These are phyloP conservation scores for Ceratobasidium theobromae DNA, from an alignment of 1,284 basidiomycete genomes.

Conservation along the genomic window DNA sequence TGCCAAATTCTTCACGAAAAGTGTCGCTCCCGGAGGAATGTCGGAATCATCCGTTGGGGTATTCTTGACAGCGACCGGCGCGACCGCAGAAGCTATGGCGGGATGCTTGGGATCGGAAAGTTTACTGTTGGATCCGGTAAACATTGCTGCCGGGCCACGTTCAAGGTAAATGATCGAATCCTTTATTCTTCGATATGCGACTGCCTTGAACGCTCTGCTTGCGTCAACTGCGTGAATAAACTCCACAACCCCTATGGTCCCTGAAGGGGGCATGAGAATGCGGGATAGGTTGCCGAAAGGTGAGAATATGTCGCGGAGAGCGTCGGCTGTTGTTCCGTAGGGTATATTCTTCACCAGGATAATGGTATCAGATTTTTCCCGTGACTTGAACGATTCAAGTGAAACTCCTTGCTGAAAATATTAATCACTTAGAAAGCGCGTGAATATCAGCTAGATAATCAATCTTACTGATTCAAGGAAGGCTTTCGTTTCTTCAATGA, in stretches of 20 bases:
- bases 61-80: conserved; percentile 49
- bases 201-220: conserved; percentile 70
- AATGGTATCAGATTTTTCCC: conserved; percentile 68
- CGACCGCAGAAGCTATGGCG: conserved; percentile 42
- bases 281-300: conserved; percentile 74
- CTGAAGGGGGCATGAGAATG: conserved; percentile 86
- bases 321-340: conserved; percentile 77
- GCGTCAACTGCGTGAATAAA: conserved; percentile 74
- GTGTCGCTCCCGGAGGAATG: conserved; percentile 68
- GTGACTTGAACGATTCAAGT: conserved; percentile 49
- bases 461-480: conserved; percentile 72
- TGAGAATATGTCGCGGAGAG: conserved; percentile 78
- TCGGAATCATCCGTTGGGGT: conserved; percentile 46
- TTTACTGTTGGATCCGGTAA: conserved; percentile 43
- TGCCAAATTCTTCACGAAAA: conserved; percentile 93
- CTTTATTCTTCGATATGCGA: conserved; percentile 87
- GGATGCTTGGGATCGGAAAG: conserved; percentile 4
- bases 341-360: conserved; percentile 98
- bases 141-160: conserved; percentile 86
- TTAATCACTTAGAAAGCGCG: conserved; percentile 3
- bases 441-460: not conserved
- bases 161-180: conserved; percentile 92
- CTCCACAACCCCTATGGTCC: conserved; percentile 93
- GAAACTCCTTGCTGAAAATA: conserved; percentile 49
- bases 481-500: conserved; percentile 92